Conservation (phyloP, 768 basidiomycete species). For the Podaxis carcinomalis region DNA sequence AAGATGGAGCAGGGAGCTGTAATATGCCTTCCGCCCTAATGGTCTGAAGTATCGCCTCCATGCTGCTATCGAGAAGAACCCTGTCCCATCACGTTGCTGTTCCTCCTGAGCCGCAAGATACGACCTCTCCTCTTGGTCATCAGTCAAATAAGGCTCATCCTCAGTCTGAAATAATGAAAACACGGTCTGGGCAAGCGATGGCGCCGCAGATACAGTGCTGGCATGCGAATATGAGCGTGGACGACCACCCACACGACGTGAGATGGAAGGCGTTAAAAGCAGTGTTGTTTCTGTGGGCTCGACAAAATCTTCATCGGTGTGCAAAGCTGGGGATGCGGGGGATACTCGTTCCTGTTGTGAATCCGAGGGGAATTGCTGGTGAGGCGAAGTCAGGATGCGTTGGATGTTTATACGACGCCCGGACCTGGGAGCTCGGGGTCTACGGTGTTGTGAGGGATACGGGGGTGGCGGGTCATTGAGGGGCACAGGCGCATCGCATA, state of each 20-base stretch:
- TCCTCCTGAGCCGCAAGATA: slow-evolving; percentile 11
- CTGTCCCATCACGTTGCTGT: slow-evolving; percentile 3
- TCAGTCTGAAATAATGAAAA: slow-evolving; percentile 64
- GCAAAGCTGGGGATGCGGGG: slow-evolving; percentile 10
- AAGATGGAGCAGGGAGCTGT: slow-evolving; percentile 63
- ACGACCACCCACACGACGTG: slow-evolving; percentile 26
- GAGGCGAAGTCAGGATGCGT: slow-evolving; percentile 16
- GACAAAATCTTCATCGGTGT: slow-evolving; percentile 18
- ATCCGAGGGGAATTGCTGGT: background rate
- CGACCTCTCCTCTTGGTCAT: slow-evolving; percentile 20
- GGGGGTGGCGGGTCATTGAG: slow-evolving; percentile 65
- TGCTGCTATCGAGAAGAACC: slow-evolving; percentile 29
- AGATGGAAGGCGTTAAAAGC: slow-evolving; percentile 29
- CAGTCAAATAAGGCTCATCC: slow-evolving; percentile 29
- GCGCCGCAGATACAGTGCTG: slow-evolving; percentile 51
- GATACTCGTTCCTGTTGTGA: slow-evolving; percentile 16
- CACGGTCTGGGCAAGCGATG: slow-evolving; percentile 66
- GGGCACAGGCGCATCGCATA: background rate
- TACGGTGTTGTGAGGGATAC: slow-evolving; percentile 51
- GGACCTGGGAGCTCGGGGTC: slow-evolving; percentile 28
- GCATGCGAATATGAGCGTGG: slow-evolving; percentile 56
- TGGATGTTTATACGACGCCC: slow-evolving; percentile 21
- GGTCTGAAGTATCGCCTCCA: slow-evolving; percentile 67
- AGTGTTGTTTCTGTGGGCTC: slow-evolving; percentile 47
- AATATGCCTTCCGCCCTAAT: slow-evolving; percentile 51